Evolutionary conservation across 2,329 filamentous ascomycete species (phyloP).

Genomic region (Sporothrix sp.): DNA sequence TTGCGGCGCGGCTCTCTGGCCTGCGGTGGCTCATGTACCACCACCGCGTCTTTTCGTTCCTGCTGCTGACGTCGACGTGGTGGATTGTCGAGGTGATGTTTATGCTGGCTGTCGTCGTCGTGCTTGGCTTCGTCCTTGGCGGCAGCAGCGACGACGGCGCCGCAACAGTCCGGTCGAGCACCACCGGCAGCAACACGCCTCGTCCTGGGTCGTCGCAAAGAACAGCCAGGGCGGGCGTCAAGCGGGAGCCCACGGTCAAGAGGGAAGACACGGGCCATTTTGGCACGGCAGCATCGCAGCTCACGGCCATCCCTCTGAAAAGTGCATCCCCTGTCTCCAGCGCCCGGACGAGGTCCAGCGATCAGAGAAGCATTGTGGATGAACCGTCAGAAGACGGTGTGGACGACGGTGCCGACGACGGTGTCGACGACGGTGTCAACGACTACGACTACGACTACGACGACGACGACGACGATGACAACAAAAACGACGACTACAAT

Average conservation of each 20-base stretch:
- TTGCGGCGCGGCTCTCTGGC: slow-evolving; percentile 67
- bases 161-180: neutral
- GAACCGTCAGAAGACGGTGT: neutral
- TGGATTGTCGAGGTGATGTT: slow-evolving; percentile 67
- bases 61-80: slow-evolving; percentile 60
- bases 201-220: neutral
- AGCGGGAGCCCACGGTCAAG: neutral
- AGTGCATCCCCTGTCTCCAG: neutral
- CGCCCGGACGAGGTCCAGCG: neutral
- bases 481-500: neutral
- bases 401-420: neutral
- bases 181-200: neutral
- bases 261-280: neutral
- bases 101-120: slow-evolving; percentile 54
- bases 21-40: slow-evolving; percentile 82
- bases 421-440: neutral
- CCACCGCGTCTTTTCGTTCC: slow-evolving; percentile 59
- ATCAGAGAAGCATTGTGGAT: neutral
- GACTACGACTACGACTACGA: neutral
- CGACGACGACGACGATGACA: neutral
- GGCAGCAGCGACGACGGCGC: neutral
- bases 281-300: neutral
- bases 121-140: slow-evolving; percentile 30
- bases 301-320: neutral
- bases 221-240: neutral